These are phyloP conservation scores for Solanum piurae DNA, from an alignment of 257 asterid genomes.

Conservation along the genomic window DNA sequence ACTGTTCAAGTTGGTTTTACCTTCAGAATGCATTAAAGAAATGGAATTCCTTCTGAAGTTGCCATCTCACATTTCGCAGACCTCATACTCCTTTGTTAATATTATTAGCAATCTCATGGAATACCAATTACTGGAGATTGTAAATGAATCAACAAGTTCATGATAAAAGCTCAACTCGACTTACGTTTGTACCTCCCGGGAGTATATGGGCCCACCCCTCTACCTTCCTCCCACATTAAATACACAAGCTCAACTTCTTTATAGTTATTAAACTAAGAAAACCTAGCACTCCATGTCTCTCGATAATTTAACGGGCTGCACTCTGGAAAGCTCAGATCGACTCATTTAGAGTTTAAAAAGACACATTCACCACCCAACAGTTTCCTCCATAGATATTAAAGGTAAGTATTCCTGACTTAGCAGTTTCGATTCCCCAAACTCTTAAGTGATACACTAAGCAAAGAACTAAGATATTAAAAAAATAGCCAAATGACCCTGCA, in stretches of 20 bases:
- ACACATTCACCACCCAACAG: background rate
- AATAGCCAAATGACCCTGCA: background rate
- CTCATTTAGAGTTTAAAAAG: background rate
- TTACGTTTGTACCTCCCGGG: background rate
- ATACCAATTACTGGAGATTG: background rate
- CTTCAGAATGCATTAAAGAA: background rate
- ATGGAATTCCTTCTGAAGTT: background rate
- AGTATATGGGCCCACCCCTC: background rate
- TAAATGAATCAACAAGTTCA: background rate
- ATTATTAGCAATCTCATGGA: background rate
- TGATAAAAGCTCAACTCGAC: background rate
- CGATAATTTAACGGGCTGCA: background rate
- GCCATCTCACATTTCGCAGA: background rate
- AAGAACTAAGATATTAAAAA: background rate
- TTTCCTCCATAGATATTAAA: background rate
- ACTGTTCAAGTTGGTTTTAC: background rate
- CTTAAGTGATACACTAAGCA: background rate
- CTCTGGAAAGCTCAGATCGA: background rate
- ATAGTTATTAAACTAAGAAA: background rate
- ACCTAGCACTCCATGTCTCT: background rate
- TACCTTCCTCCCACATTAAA: background rate
- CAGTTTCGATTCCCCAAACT: background rate
- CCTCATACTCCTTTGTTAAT: background rate
- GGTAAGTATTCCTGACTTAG: background rate
- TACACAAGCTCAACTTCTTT: background rate